A percentile compares a stretch with the other conserved stretches of the same genome.
phyloP scores from a whole-genome alignment of 192 early-diverging fungal genomes.

The Chytriomyces sp. region DNA sequence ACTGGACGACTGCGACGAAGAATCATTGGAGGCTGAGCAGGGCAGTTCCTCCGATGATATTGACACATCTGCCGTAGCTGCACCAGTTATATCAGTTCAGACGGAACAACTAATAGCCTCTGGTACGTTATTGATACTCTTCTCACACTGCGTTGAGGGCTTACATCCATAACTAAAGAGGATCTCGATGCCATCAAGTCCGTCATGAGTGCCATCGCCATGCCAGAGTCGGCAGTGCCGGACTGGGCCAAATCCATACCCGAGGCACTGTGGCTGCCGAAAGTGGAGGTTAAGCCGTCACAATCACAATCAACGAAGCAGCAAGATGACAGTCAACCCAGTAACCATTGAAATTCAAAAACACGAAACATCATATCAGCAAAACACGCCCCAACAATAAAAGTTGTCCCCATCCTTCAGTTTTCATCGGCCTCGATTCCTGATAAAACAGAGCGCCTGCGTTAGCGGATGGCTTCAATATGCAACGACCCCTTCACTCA shows the following conservation, averaged over 20 bases:
- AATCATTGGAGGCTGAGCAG: neutral
- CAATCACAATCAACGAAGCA: too few relatives aligned
- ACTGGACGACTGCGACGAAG: neutral
- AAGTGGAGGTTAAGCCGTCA: neutral
- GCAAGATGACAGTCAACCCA: too few relatives aligned
- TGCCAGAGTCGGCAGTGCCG: neutral
- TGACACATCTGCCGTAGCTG: neutral
- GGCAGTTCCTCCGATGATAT: neutral
- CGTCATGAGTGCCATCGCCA: neutral
- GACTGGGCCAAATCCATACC: neutral
- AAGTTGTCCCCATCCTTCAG: too few relatives aligned
- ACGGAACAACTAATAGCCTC: neutral
- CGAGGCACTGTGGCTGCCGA: neutral
- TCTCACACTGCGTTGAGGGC: too few relatives aligned
- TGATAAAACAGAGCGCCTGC: too few relatives aligned
- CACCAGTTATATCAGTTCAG: neutral
- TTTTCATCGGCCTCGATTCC: too few relatives aligned
- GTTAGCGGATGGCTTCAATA: too few relatives aligned
- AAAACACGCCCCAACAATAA: too few relatives aligned
- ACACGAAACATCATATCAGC: too few relatives aligned
- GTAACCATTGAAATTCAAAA: too few relatives aligned
- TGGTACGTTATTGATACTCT: too few relatives aligned
- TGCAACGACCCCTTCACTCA: neutral
- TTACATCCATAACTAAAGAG: neutral
- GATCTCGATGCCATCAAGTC: neutral